Conservation (phyloP, 1,284 basidiomycete species). For the Ustilago esculenta region DNA sequence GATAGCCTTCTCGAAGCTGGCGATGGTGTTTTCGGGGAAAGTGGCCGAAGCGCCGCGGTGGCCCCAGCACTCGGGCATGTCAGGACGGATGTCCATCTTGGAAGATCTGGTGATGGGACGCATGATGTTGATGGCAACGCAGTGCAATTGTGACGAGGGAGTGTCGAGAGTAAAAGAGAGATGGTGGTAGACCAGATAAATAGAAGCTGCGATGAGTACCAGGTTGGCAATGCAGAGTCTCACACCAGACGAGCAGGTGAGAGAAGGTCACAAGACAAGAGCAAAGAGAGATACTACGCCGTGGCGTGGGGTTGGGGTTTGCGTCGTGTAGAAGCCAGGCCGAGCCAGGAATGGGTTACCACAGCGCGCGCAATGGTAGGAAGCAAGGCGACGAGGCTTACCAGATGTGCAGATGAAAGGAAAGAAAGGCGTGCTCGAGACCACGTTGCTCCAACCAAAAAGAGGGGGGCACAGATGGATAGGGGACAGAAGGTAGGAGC, state of each 20-base stretch:
- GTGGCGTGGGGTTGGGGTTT: too few species aligned
- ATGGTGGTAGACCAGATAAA: slow-evolving; percentile 28
- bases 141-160: neutral
- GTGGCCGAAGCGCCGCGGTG: slow-evolving; percentile 65
- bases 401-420: slow-evolving; percentile 4
- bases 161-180: neutral
- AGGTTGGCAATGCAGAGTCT: slow-evolving; percentile 12
- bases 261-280: slow-evolving; percentile 8
- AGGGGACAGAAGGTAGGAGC: neutral
- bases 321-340: too few species aligned
- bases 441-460: slow-evolving; percentile 18
- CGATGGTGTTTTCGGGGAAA: slow-evolving; percentile 66
- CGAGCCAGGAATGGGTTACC: too few species aligned
- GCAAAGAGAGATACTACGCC: slow-evolving; percentile 2
- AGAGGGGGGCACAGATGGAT: neutral
- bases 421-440: slow-evolving; percentile 7
- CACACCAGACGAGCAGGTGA: slow-evolving; percentile 6
- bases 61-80: slow-evolving; percentile 63
- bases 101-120: slow-evolving; percentile 56
- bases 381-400: slow-evolving; percentile 19
- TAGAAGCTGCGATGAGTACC: slow-evolving; percentile 33
- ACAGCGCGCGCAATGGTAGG: slow-evolving; percentile 1
- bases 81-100: slow-evolving; percentile 44
- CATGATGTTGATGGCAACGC: slow-evolving; percentile 25
- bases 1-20: slow-evolving; percentile 64